Evolutionary conservation across 306 rosid genomes (phyloP).

Genomic region (Medicago ruthenica): DNA sequence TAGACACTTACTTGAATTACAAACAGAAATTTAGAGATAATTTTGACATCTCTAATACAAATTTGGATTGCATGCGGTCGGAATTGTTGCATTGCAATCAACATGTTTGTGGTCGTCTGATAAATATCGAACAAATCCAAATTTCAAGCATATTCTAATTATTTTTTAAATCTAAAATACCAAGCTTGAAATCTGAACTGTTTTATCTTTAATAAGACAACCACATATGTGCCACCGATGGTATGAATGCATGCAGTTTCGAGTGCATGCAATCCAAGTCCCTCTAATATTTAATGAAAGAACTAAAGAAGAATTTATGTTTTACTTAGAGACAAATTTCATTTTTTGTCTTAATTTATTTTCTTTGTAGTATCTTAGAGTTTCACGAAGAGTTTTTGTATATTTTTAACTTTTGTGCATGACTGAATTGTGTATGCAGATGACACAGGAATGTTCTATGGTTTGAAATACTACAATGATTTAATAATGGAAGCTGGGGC

Average conservation of each 20-base stretch:
- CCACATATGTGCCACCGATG: neutral
- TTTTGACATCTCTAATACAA: too few relatives aligned
- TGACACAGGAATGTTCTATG: slow-evolving; percentile 96
- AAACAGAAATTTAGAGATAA: too few relatives aligned
- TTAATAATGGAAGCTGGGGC: slow-evolving; percentile 90
- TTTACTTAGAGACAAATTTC: neutral
- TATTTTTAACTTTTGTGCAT: neutral
- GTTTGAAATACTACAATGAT: slow-evolving; percentile 89
- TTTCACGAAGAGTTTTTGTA: neutral
- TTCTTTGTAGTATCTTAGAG: neutral
- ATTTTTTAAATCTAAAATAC: neutral
- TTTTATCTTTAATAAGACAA: neutral
- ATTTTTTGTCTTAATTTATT: neutral
- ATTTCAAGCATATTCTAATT: too few relatives aligned
- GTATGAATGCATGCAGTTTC: neutral
- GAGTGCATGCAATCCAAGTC: neutral
- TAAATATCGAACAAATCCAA: too few relatives aligned
- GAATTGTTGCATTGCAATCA: too few relatives aligned
- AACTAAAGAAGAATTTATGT: neutral
- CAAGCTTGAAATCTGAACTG: neutral
- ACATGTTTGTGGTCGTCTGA: too few relatives aligned
- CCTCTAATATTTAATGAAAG: neutral
- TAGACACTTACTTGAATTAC: neutral
- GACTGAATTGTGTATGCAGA: slow-evolving; percentile 57
- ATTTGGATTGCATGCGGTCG: neutral